A percentile compares a stretch with the other conserved stretches of the same genome.
Conservation (phyloP, 768 basidiomycete species). For the Naematelia encephala region DNA sequence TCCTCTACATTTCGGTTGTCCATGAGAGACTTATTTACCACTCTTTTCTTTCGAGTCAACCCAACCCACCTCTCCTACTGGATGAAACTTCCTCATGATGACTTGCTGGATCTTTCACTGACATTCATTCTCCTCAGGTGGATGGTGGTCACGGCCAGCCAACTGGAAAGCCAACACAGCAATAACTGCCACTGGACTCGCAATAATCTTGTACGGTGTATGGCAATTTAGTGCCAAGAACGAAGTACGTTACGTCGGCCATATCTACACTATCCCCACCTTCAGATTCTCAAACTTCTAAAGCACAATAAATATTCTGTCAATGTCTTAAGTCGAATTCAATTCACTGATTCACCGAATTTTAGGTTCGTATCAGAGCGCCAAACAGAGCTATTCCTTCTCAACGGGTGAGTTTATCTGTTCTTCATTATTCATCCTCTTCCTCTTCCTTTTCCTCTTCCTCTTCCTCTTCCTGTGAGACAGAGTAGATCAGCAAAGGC, state of each 20-base stretch:
- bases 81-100: too few species aligned
- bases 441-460: too few species aligned
- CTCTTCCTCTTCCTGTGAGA: not conserved
- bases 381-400: constrained; percentile 74
- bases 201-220: constrained; percentile 62
- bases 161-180: constrained; percentile 88
- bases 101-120: too few species aligned
- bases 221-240: constrained; percentile 72
- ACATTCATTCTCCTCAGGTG: too few species aligned
- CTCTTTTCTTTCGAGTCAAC: too few species aligned
- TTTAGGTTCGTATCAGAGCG: constrained; percentile 58
- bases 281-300: not conserved
- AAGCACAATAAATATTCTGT: not conserved
- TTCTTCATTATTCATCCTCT: too few species aligned
- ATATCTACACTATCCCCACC: not conserved
- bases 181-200: constrained; percentile 67
- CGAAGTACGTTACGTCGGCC: constrained; percentile 60
- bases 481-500: not conserved
- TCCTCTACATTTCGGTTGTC: not conserved
- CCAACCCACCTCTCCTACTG: too few species aligned
- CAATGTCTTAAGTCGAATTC: not conserved
- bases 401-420: constrained; percentile 59
- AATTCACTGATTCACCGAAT: not conserved
- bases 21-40: not conserved
- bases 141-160: constrained; percentile 89